Conservation (phyloP, 2,329 filamentous ascomycete genomes). For the Aspergillus uvarum region DNA sequence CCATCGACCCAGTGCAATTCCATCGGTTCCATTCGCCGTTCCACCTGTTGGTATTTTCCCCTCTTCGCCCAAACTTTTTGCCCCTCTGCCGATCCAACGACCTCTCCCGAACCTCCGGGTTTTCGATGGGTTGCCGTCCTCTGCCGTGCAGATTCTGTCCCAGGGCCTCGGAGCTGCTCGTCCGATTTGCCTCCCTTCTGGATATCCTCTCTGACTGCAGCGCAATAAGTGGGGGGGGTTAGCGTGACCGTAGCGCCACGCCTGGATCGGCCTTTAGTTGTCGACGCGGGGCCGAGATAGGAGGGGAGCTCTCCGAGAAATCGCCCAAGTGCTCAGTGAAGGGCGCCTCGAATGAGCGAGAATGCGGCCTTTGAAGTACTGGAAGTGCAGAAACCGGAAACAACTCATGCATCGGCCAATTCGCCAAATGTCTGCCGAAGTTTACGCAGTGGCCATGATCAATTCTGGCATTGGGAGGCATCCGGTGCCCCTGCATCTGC, state of each 20-base stretch:
- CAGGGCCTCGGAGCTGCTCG: conserved; percentile 1
- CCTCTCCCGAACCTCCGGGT: neutral
- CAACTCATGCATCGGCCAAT: neutral
- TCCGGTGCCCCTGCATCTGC: conserved; percentile 17
- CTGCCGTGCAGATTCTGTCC: conserved; percentile 4
- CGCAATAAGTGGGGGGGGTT: neutral
- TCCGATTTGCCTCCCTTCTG: conserved; percentile 14
- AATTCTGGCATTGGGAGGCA: conserved; percentile 12
- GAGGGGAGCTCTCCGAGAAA: neutral
- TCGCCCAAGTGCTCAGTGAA: neutral
- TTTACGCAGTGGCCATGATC: neutral
- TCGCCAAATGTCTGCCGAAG: neutral
- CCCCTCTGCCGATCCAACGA: conserved; percentile 4
- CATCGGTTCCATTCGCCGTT: conserved; percentile 9
- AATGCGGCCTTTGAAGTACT: neutral
- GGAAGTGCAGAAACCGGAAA: neutral
- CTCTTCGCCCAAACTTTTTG: conserved; percentile 2
- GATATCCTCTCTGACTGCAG: neutral
- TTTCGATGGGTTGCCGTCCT: neutral
- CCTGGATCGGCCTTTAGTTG: neutral
- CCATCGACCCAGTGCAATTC: neutral
- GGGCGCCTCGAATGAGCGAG: neutral
- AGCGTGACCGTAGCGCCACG: conserved; percentile 1
- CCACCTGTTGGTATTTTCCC: neutral
- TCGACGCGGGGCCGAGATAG: neutral